Percentiles rank a stretch among this genome's conserved stretches.
These are phyloP conservation scores for Aspergillus haitiensis DNA, from an alignment of 495 filamentous ascomycete genomes.

Conservation along the genomic window DNA sequence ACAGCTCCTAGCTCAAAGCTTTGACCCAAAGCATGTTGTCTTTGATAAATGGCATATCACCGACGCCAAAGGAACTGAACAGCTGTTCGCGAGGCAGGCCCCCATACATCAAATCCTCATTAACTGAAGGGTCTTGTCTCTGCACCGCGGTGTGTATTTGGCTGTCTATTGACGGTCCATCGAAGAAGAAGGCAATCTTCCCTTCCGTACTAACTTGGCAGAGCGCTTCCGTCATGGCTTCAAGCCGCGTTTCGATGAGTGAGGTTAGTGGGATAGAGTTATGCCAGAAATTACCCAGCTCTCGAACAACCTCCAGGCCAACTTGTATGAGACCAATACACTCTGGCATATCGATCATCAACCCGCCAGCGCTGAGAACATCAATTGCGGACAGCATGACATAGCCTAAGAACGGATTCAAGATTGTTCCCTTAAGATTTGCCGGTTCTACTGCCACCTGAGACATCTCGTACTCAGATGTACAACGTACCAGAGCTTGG, in stretches of 20 bases:
- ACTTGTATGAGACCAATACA: conserved; percentile 49
- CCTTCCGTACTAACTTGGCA: conserved; percentile 28
- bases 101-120: conserved; percentile 41
- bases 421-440: conserved; percentile 20
- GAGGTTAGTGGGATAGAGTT: conserved; percentile 31
- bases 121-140: conserved; percentile 21
- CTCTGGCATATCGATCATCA: conserved; percentile 35
- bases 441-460: conserved; percentile 22
- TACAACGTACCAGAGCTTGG: conserved; percentile 29
- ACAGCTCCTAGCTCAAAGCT: conserved; percentile 10
- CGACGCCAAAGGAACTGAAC: conserved; percentile 35
- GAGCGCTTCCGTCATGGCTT: conserved; percentile 31
- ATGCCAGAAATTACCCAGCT: conserved; percentile 38
- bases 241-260: conserved; percentile 33
- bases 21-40: conserved; percentile 34
- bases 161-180: conserved; percentile 35
- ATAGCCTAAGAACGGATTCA: conserved; percentile 48
- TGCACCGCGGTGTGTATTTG: conserved; percentile 30
- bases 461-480: conserved; percentile 26
- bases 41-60: conserved; percentile 27
- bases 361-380: conserved; percentile 44
- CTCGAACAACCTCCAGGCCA: conserved; percentile 39
- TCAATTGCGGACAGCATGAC: conserved; percentile 49
- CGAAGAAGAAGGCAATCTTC: conserved; percentile 36
- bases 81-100: conserved; percentile 35